Evolutionary conservation across 1,139 yeast genomes (phyloP).

Genomic region (Hansenula lynferdii): DNA sequence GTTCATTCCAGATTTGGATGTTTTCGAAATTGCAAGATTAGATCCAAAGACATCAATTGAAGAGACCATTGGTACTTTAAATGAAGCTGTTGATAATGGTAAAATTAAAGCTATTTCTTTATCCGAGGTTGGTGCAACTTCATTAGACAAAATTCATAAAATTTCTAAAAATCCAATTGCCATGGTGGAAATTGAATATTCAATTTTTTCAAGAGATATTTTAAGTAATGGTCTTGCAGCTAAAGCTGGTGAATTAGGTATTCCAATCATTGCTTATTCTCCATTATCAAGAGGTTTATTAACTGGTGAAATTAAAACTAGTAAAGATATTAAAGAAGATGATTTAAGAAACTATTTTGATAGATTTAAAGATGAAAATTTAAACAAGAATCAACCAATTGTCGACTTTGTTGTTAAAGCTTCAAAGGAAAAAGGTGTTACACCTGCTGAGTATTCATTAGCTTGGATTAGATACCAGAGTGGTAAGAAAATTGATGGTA

Average conservation of each 20-base stretch:
- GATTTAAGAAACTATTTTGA: slow-evolving; percentile 51
- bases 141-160: slow-evolving; percentile 52
- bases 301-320: slow-evolving; percentile 52
- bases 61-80: slow-evolving; percentile 44
- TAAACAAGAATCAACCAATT: slow-evolving; percentile 41
- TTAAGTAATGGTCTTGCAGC: slow-evolving; percentile 56
- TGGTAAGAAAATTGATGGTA: slow-evolving; percentile 33
- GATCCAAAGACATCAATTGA: slow-evolving; percentile 46
- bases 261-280: slow-evolving; percentile 74
- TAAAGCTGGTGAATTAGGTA: slow-evolving; percentile 42
- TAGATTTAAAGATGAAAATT: slow-evolving; percentile 54
- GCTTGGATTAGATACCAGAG: slow-evolving; percentile 56
- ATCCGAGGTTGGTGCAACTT: slow-evolving; percentile 61
- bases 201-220: slow-evolving; percentile 60
- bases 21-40: slow-evolving; percentile 69
- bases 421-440: slow-evolving; percentile 38
- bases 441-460: slow-evolving; percentile 66
- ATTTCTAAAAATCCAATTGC: slow-evolving; percentile 40
- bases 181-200: slow-evolving; percentile 72
- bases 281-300: slow-evolving; percentile 77
- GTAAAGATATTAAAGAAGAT: slow-evolving; percentile 42
- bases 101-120: slow-evolving; percentile 61
- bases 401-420: slow-evolving; percentile 41
- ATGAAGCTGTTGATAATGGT: slow-evolving; percentile 50
- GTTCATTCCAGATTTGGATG: slow-evolving; percentile 40